A percentile compares a stretch with the other conserved stretches of the same genome.
Conservation (phyloP, 2,329 filamentous ascomycete genomes). For the Rhexocercosporidium sp. region DNA sequence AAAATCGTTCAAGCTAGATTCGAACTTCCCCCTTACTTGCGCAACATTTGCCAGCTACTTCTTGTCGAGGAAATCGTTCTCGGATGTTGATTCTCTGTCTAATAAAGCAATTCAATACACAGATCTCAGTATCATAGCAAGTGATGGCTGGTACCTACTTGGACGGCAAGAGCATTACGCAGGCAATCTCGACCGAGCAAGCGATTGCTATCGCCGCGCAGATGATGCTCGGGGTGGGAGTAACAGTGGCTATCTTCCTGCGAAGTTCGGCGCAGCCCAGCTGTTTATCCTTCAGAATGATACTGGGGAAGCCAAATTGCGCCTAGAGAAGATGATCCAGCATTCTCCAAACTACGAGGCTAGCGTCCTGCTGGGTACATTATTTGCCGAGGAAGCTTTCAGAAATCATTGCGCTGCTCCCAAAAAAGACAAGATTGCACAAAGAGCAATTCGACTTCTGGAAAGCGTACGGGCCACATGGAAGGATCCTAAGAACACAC, state of each 20-base stretch:
- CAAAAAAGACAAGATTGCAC: slow-evolving; percentile 85
- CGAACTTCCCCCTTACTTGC: slow-evolving; percentile 87
- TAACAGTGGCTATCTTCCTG: slow-evolving; percentile 88
- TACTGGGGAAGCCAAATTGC: slow-evolving; percentile 88
- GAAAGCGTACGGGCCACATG: slow-evolving; percentile 86
- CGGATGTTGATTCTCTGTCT: slow-evolving; percentile 85
- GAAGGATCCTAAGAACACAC: slow-evolving; percentile 89
- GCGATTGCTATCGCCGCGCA: slow-evolving; percentile 85
- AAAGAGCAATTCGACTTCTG: slow-evolving; percentile 85
- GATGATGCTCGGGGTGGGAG: slow-evolving; percentile 90
- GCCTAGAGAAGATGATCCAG: slow-evolving; percentile 92
- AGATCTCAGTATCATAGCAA: slow-evolving; percentile 94
- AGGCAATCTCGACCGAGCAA: slow-evolving; percentile 75
- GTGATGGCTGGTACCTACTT: slow-evolving; percentile 95
- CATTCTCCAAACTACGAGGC: slow-evolving; percentile 83
- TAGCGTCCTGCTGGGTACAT: slow-evolving; percentile 89
- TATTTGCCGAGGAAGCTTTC: slow-evolving; percentile 96
- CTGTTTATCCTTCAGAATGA: slow-evolving; percentile 85
- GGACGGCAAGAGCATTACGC: slow-evolving; percentile 89
- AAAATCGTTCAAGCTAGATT: slow-evolving; percentile 91
- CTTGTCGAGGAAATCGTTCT: slow-evolving; percentile 77
- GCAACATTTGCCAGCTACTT: slow-evolving; percentile 92
- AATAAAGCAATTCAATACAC: slow-evolving; percentile 95
- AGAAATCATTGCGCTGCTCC: slow-evolving; percentile 70
- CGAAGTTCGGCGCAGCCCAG: slow-evolving; percentile 93